phyloP scores from a whole-genome alignment of 176 grass and related monocot species.

The Coix lacrymajobi region DNA sequence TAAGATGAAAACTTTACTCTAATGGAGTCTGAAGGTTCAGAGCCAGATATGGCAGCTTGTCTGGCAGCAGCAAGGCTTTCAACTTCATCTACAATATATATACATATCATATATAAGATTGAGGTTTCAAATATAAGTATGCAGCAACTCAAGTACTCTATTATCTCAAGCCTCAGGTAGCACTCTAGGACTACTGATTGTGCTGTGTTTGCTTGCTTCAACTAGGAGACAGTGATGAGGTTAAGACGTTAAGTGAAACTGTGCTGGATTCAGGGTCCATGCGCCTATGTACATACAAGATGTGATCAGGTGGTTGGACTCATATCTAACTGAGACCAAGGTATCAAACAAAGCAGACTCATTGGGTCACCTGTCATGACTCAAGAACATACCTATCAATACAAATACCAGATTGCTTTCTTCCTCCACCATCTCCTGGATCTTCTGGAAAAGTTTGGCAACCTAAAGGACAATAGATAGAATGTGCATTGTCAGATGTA shows the following conservation, averaged over 20 bases:
- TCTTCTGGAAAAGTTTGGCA: conserved; percentile 99
- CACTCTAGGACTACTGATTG: neutral
- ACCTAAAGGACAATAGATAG: conserved; percentile 46
- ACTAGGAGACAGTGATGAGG: neutral
- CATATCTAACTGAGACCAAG: conserved; percentile 6
- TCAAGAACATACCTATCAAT: conserved; percentile 74
- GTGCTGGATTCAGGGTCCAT: neutral
- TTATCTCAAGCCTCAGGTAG: conserved; percentile 9
- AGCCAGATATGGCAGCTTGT: conserved; percentile 96
- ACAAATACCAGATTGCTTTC: conserved; percentile 95
- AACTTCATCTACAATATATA: conserved; percentile 84
- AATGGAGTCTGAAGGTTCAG: conserved; percentile 99
- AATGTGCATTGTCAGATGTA: conserved; percentile 11
- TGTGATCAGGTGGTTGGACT: neutral
- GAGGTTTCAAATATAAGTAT: conserved; percentile 22
- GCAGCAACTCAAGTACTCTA: neutral
- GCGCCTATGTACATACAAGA: neutral
- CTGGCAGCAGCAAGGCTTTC: conserved; percentile 99
- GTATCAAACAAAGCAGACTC: neutral
- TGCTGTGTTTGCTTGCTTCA: conserved; percentile 10
- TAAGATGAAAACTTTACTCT: conserved; percentile 51
- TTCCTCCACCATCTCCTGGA: conserved; percentile 99
- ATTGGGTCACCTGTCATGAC: neutral
- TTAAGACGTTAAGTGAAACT: neutral
- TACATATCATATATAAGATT: conserved; percentile 23